Evolutionary conservation across 371 early-diverging fungal species (phyloP), one percentile per base, ranked within the genome.

Genomic region (Mucor plumbeus): DNA sequence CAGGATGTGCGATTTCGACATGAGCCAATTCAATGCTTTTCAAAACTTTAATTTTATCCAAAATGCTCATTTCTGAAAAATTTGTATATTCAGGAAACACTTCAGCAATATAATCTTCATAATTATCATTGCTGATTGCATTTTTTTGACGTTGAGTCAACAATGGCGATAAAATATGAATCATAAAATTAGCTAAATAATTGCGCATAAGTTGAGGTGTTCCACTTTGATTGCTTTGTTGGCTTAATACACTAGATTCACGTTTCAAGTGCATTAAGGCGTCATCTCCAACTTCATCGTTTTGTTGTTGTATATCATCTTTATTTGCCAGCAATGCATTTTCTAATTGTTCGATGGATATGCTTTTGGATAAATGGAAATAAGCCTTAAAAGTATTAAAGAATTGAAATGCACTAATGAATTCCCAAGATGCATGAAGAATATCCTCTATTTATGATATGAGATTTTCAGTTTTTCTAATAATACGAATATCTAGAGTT

Each of bases 351-450:
- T 71, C 68, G 33, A 74, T 61, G 7, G 33, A 44, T 3, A 67
- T 54, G 1, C 14, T 8, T 11, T 41, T 7, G 8, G 68, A 64
- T 11, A 73, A 21, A 0, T 41, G 33, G 31, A 74, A 67, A 17
- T 71, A 71, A 7, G 19, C 35, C 8, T 55, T 19, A 15, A 74
- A 74, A 0, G 53, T 63, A 21, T 39, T 40, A 35, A 67, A 74
- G 31, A 71, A 71, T 31, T 71, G 68, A 34, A 59, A 67, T 14
- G 59, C 48, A 13, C 59, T 68, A 5, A 74, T 26, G n/a, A 74
- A 74, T 14, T 26, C 39, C 74, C 74, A 74, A 11, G 74, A 74
- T 11, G 74, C 67, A 31, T 64, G 67, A n/a, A 74, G 71, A 39
- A 71, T 70, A 7, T 61, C 40, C 50, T 64, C 74, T 74, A 34